These are phyloP conservation scores for Aureobasidium mangrovei DNA, from an alignment of 2,329 filamentous ascomycete genomes.

Conservation along the genomic window DNA sequence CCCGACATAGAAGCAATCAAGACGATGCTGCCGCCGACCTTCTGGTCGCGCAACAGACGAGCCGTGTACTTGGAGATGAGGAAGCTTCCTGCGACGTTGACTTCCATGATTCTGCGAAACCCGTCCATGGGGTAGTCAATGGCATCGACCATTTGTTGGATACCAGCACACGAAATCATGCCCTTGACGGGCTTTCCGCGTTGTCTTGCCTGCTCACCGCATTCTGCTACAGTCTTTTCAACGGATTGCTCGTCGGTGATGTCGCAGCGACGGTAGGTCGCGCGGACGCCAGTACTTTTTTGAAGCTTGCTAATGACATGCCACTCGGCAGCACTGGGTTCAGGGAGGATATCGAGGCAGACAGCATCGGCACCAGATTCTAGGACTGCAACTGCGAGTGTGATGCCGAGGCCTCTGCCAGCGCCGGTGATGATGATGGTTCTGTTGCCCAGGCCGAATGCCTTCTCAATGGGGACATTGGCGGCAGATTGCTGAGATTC, in stretches of 20 bases:
- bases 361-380: conserved; percentile 55
- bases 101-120: conserved; percentile 30
- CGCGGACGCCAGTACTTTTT: conserved; percentile 55
- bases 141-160: conserved; percentile 28
- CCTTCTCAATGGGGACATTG: conserved; percentile 16
- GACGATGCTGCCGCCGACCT: conserved; percentile 24
- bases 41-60: conserved; percentile 28
- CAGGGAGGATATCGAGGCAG: conserved; percentile 46
- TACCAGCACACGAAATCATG: conserved; percentile 34
- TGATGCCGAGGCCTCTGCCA: conserved; percentile 60
- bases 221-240: conserved; percentile 27
- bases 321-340: conserved; percentile 41
- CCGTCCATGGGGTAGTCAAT: conserved; percentile 28
- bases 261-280: conserved; percentile 27
- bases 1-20: conserved; percentile 58
- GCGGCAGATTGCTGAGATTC: conserved; percentile 21
- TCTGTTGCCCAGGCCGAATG: conserved; percentile 47
- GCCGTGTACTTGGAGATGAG: conserved; percentile 31
- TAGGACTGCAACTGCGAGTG: conserved; percentile 54
- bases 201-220: conserved; percentile 28
- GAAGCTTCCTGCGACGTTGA: conserved; percentile 32
- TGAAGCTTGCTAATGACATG: conserved; percentile 21
- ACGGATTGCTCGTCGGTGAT: conserved; percentile 31
- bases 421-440: conserved; percentile 64
- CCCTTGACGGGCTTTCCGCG: conserved; percentile 39